phyloP scores from a whole-genome alignment of 352 stramenopile genomes.

The Phytophthora fragariaefolia region DNA sequence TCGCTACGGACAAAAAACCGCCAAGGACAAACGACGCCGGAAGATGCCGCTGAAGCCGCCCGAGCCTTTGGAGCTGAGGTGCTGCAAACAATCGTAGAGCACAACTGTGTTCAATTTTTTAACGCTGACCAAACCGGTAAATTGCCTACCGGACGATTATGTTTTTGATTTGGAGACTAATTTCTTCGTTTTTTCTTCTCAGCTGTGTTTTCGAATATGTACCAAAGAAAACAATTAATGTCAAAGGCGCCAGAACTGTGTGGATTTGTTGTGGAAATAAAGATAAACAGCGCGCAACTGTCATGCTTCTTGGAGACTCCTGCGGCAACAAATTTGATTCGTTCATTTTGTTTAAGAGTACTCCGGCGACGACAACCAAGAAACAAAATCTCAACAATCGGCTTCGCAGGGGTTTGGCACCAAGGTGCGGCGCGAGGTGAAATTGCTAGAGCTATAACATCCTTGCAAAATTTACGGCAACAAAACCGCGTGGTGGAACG shows the following conservation, averaged over 20 bases:
- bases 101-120: background rate
- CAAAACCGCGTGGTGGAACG: background rate
- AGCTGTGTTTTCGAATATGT: background rate
- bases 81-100: background rate
- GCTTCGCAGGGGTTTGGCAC: background rate
- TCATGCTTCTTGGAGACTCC: conserved; percentile 34
- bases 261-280: conserved; percentile 30
- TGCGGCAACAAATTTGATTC: conserved; percentile 32
- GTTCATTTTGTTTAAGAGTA: conserved; percentile 5
- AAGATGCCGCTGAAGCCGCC: background rate
- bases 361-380: background rate
- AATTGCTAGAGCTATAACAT: background rate
- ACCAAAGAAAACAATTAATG: background rate
- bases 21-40: background rate
- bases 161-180: background rate
- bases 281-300: conserved; percentile 33
- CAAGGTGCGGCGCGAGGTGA: background rate
- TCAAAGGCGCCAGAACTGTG: conserved; percentile 22
- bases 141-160: background rate
- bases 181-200: background rate
- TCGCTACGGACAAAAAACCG: background rate
- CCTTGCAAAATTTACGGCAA: background rate
- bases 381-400: background rate
- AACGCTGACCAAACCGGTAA: background rate
- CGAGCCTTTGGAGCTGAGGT: background rate